Conservation (phyloP, 2,329 filamentous ascomycete genomes). For the Gnomoniopsis smithogilvyi region DNA sequence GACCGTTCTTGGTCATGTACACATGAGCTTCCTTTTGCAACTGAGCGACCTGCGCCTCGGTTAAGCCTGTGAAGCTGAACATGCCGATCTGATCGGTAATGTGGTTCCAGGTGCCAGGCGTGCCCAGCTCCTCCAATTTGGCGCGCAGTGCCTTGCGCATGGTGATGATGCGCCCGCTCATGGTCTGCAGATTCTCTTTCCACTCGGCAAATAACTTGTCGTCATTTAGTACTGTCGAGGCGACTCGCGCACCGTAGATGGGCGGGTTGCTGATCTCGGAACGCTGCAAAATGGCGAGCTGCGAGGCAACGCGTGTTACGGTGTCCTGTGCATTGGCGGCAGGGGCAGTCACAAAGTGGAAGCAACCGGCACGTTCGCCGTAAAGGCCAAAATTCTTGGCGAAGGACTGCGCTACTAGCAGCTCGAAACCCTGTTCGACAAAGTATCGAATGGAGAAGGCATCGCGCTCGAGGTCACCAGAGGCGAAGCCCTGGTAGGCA, state of each 20-base stretch:
- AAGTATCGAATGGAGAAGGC: conserved; percentile 95
- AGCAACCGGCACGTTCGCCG: conserved; percentile 91
- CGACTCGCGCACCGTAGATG: conserved; percentile 89
- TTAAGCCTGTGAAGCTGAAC: conserved; percentile 91
- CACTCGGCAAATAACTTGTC: conserved; percentile 78
- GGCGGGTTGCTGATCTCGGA: conserved; percentile 98
- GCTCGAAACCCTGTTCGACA: conserved; percentile 84
- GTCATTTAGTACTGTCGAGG: conserved; percentile 81
- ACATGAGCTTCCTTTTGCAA: conserved; percentile 70
- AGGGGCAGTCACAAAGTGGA: conserved; percentile 85
- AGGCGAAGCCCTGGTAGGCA: conserved; percentile 97
- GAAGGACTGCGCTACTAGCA: conserved; percentile 88
- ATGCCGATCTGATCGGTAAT: conserved; percentile 99
- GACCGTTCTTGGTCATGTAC: conserved; percentile 96
- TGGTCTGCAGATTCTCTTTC: conserved; percentile 87
- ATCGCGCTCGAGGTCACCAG: conserved; percentile 80
- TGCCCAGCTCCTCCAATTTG: conserved; percentile 80
- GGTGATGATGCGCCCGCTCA: conserved; percentile 91
- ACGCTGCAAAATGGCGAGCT: conserved; percentile 90
- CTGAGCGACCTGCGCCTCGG: conserved; percentile 68
- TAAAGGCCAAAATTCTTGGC: conserved; percentile 99
- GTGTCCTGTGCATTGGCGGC: conserved; percentile 60
- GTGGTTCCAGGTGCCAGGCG: conserved; percentile 92
- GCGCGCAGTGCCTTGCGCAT: conserved; percentile 79
- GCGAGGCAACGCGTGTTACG: conserved; percentile 69